Percentiles rank a stretch among this genome's conserved stretches.
Evolutionary conservation across 257 asterid species (phyloP).

Genomic region (Penstemon barbatus): DNA sequence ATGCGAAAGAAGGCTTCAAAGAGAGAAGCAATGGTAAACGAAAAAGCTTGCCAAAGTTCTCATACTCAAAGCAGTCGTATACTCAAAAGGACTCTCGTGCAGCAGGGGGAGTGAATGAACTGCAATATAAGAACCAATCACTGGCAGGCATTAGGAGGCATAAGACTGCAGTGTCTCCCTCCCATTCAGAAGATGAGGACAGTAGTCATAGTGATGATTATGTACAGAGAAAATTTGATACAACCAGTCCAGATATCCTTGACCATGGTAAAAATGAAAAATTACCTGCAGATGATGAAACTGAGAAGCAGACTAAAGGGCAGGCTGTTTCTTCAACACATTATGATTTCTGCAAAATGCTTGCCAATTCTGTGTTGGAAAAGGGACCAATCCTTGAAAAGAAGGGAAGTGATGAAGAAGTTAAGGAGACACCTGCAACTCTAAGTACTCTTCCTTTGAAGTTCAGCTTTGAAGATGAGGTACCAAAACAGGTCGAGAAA

Average conservation of each 20-base stretch:
- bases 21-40: constrained; percentile 7
- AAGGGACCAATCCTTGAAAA: constrained; percentile 12
- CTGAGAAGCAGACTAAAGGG: constrained; percentile 4
- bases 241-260: neutral
- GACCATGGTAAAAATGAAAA: neutral
- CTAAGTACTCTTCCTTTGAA: constrained; percentile 34
- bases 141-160: constrained; percentile 4
- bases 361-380: constrained; percentile 37
- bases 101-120: constrained; percentile 1
- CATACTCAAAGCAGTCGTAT: constrained; percentile 6
- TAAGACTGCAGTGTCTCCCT: constrained; percentile 18
- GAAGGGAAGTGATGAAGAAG: constrained; percentile 21
- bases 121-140: constrained; percentile 21
- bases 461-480: constrained; percentile 52
- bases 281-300: neutral
- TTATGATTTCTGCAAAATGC: constrained; percentile 26
- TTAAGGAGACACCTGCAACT: constrained; percentile 1
- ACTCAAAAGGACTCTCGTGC: neutral
- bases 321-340: constrained; percentile 6
- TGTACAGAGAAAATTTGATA: neutral
- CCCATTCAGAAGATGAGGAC: neutral
- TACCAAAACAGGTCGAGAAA: constrained; percentile 33
- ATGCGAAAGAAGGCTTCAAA: constrained; percentile 11
- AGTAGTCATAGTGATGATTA: constrained; percentile 4
- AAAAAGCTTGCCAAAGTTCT: neutral